These are phyloP conservation scores for Tricholoma sp. DNA, from an alignment of 768 basidiomycete genomes.

Conservation along the genomic window DNA sequence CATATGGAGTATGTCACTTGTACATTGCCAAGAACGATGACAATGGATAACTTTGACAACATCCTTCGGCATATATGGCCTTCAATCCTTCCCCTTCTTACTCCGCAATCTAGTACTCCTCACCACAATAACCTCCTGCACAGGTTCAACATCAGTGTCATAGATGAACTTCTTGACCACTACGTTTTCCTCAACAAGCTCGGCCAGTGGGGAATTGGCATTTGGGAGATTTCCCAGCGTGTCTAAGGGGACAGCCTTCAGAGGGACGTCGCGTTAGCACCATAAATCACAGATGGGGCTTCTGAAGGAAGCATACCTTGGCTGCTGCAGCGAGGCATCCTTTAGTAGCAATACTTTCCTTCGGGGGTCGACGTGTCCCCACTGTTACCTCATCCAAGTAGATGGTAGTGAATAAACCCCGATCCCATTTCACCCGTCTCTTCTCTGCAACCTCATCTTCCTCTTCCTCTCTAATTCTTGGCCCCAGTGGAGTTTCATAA, in stretches of 20 bases:
- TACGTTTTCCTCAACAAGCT: constrained; percentile 60
- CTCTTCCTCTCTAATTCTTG: constrained; percentile 37
- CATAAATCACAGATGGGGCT: background rate
- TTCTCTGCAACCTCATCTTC: constrained; percentile 29
- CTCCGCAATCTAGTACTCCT: constrained; percentile 56
- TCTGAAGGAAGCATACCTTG: constrained; percentile 44
- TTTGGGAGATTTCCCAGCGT: constrained; percentile 66
- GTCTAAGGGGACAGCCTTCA: constrained; percentile 58
- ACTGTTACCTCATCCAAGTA: constrained; percentile 61
- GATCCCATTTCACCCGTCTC: constrained; percentile 76
- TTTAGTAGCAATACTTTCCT: constrained; percentile 40
- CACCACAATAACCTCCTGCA: constrained; percentile 22
- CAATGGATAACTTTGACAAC: constrained; percentile 15
- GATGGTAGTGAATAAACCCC: constrained; percentile 55
- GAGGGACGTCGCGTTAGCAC: constrained; percentile 7
- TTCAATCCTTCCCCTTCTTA: constrained; percentile 41
- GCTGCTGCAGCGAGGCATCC: constrained; percentile 65
- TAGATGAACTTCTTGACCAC: constrained; percentile 78
- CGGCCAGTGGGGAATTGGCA: constrained; percentile 47
- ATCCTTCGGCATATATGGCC: constrained; percentile 5
- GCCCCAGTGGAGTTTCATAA: constrained; percentile 59
- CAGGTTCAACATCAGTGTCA: constrained; percentile 56
- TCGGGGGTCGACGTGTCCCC: constrained; percentile 37
- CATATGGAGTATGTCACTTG: constrained; percentile 6
- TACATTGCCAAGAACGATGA: background rate